Percentiles rank a stretch among this genome's conserved stretches.
These are phyloP conservation scores for Senna siamea DNA, from an alignment of 306 rosid species.

Conservation along the genomic window DNA sequence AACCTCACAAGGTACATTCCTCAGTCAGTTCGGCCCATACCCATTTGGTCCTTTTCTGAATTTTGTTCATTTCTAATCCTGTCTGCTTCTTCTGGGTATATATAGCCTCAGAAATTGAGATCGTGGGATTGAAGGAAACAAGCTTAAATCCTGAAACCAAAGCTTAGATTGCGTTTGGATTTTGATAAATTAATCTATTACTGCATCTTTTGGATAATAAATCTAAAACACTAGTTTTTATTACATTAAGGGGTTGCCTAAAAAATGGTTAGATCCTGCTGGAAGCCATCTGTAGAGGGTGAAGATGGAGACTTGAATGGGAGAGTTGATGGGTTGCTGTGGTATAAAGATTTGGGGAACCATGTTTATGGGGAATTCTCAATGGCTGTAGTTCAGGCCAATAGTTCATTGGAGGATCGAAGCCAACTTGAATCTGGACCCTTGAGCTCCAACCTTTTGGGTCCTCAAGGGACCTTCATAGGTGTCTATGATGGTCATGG, in stretches of 20 bases:
- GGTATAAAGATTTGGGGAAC: slow-evolving; percentile 88
- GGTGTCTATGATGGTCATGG: slow-evolving; percentile 97
- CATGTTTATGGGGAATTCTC: slow-evolving; percentile 85
- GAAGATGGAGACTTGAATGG: slow-evolving; percentile 65
- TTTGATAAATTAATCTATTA: slow-evolving; percentile 28
- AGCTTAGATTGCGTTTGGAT: slow-evolving; percentile 24
- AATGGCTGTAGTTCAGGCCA: slow-evolving; percentile 95
- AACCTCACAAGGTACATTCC: slow-evolving; percentile 66
- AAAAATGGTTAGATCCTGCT: slow-evolving; percentile 80
- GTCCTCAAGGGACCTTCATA: slow-evolving; percentile 79
- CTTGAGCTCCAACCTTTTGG: slow-evolving; percentile 54
- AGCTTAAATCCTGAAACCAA: slow-evolving; percentile 32
- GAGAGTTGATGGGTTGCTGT: slow-evolving; percentile 73
- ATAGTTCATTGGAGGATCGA: slow-evolving; percentile 77
- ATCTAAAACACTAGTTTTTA: slow-evolving; percentile 17
- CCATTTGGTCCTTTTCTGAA: slow-evolving; percentile 61
- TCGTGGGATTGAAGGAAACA: slow-evolving; percentile 33
- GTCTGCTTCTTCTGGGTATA: slow-evolving; percentile 52
- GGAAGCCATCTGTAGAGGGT: slow-evolving; percentile 66
- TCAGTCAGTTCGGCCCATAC: slow-evolving; percentile 75
- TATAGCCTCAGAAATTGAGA: slow-evolving; percentile 40
- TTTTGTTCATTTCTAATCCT: slow-evolving; percentile 60
- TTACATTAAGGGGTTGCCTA: slow-evolving; percentile 21
- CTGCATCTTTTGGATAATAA: slow-evolving; percentile 49
- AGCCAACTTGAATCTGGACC: slow-evolving; percentile 87